Conservation (phyloP, 2,329 filamentous ascomycete genomes). For the Acarospora socialis region DNA sequence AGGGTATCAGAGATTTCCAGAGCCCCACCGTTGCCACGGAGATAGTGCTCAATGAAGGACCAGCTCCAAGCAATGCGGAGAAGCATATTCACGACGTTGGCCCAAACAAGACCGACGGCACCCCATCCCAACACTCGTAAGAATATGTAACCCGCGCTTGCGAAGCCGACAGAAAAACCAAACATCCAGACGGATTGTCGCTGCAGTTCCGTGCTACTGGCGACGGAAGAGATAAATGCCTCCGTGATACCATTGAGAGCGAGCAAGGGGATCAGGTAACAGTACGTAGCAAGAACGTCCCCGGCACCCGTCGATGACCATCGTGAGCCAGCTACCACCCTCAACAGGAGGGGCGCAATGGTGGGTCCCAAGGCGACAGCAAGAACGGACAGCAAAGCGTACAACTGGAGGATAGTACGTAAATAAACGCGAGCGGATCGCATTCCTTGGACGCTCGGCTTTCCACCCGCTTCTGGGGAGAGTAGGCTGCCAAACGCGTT, state of each 20-base stretch:
- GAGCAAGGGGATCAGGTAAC: conserved; percentile 84
- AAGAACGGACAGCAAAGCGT: conserved; percentile 57
- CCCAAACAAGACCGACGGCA: conserved; percentile 66
- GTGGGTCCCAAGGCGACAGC: conserved; percentile 59
- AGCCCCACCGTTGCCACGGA: conserved; percentile 32
- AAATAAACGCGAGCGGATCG: conserved; percentile 32
- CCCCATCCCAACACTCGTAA: conserved; percentile 56
- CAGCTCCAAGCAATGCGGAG: conserved; percentile 72
- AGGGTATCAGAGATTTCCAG: conserved; percentile 31
- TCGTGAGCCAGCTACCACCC: conserved; percentile 57
- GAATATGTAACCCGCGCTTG: conserved; percentile 57
- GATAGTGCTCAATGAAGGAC: conserved; percentile 54
- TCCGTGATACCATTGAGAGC: conserved; percentile 86
- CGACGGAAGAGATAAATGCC: conserved; percentile 82
- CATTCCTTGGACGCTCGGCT: conserved; percentile 7
- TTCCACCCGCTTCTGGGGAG: conserved; percentile 24
- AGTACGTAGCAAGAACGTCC: conserved; percentile 62
- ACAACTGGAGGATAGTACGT: conserved; percentile 52
- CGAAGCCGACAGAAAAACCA: conserved; percentile 64
- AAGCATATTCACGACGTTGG: conserved; percentile 82
- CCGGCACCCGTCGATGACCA: conserved; percentile 67
- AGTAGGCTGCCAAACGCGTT: conserved; percentile 79
- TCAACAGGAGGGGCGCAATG: conserved; percentile 58
- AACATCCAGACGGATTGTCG: conserved; percentile 74
- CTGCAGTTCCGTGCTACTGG: conserved; percentile 59